These are phyloP conservation scores for Fusarium veterinarium DNA, from an alignment of 2,329 filamentous ascomycete species.

Conservation along the genomic window DNA sequence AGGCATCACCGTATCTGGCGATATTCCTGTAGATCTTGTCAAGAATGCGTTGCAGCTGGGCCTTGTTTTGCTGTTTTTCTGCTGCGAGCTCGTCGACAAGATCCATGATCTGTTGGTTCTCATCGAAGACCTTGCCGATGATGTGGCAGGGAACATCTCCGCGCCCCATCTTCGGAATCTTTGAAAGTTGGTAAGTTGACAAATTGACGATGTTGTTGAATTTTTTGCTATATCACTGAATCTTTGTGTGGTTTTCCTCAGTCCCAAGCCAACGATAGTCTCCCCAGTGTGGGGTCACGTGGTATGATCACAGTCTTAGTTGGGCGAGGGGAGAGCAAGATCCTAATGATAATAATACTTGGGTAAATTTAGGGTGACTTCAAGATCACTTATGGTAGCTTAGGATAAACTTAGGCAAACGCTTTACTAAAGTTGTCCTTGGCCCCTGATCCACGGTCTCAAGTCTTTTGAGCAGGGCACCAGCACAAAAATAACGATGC, in stretches of 20 bases:
- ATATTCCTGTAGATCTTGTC: not conserved
- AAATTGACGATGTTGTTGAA: not conserved
- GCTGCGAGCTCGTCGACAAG: not conserved
- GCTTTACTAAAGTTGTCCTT: not conserved
- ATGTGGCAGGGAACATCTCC: not conserved
- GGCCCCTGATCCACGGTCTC: not conserved
- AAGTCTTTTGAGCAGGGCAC: not conserved
- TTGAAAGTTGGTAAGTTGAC: not conserved
- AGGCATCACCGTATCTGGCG: not conserved
- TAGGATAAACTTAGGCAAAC: not conserved
- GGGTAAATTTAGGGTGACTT: no score
- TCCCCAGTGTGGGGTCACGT: not conserved
- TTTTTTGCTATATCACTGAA: not conserved
- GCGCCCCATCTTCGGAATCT: not conserved
- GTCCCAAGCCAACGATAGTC: not conserved
- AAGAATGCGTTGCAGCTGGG: not conserved
- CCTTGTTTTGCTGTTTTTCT: not conserved
- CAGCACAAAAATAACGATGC: not conserved
- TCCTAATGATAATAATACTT: no score
- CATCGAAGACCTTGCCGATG: not conserved
- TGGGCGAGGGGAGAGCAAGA: no score
- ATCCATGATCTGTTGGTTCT: not conserved
- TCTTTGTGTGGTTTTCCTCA: not conserved
- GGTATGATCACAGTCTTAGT: not conserved
- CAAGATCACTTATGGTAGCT: not conserved